Evolutionary conservation across 768 basidiomycete species (phyloP), one percentile per base, ranked within the genome.

Genomic region (Podaxis sp.): DNA sequence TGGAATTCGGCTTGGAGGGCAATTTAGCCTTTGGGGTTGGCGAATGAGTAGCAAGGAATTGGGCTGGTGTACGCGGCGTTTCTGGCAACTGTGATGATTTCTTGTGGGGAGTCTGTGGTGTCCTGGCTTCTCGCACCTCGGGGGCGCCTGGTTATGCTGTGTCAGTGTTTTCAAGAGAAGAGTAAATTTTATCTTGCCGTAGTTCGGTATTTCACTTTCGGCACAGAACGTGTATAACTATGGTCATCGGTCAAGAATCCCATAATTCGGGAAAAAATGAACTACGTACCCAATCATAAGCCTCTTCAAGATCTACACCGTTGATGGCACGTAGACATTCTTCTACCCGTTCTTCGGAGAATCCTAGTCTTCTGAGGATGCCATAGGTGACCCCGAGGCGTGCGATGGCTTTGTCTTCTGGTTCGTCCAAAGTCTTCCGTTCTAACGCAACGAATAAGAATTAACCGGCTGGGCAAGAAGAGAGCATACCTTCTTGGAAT

Each of bases 341-440:
- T 54, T 84, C 80, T 5, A 94, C 88, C 57, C 84, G 77, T 11
- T 80, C 80, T 68, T 91, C 86, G 1, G 81, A 73, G 71, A 94
- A 94, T 3, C 92, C 93, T 24, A 95, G 78, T 53, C 91, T 82
- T 64, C 89, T 79, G 25, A 98, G 77, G 27, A 90, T 83, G 49
- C 94, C 93, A 69, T 91, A 94, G 0, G 90, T 90, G 47, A 93
- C 80, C 15, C 85, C 95, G 24, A 97, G 79, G 60, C 85, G 84
- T 9, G 84, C 73, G 2, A 93, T 73, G 2, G 80, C 76, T 70
- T 91, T 96, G 46, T 96, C 93, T 66, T 87, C 86, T 1, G 84
- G 66, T 61, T 87, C 83, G 38, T 88, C 83, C 2, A 82, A 43
- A 22, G 73, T 60, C 65, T 76, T 78, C 61, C 64, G 72, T 29